Conservation (phyloP, 2,329 filamentous ascomycete genomes). For the Thelonectria olida region DNA sequence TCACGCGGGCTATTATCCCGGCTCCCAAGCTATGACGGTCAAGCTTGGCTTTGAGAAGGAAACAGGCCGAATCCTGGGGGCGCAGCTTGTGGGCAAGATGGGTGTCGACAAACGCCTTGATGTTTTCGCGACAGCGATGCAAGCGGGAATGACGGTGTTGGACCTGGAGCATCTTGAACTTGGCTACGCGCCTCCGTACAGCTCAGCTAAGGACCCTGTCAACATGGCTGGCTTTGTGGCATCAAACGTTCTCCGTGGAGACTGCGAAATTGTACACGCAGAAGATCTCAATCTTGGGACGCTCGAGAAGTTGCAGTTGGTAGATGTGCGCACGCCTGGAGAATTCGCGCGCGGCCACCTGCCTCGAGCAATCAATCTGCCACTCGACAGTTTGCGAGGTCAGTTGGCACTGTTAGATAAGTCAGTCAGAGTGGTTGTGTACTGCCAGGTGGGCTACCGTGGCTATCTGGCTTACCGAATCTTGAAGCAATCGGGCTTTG, state of each 20-base stretch:
- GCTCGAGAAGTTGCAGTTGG: constrained; percentile 15
- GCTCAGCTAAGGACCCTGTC: constrained; percentile 16
- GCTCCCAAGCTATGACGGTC: constrained; percentile 2
- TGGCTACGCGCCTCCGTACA: constrained; percentile 19
- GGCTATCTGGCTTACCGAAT: neutral
- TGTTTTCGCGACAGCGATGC: constrained; percentile 19
- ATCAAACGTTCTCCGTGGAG: constrained; percentile 10
- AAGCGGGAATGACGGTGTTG: constrained; percentile 16
- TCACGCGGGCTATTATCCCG: constrained; percentile 17
- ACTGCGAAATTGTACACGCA: constrained; percentile 18
- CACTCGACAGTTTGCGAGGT: constrained; percentile 1
- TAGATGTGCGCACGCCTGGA: constrained; percentile 12
- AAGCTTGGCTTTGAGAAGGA: constrained; percentile 7
- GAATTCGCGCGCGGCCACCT: constrained; percentile 12
- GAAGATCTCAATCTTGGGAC: constrained; percentile 1
- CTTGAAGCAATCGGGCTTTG: neutral
- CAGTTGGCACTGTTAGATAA: neutral
- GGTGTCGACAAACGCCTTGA: constrained; percentile 21
- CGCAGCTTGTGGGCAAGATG: constrained; percentile 11
- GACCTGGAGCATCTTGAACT: constrained; percentile 23
- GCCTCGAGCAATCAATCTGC: constrained; percentile 12
- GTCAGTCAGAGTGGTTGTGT: neutral
- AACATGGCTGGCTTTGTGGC: constrained; percentile 23
- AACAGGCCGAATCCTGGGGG: constrained; percentile 13
- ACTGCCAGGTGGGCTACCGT: constrained; percentile 2